A percentile compares a stretch with the other conserved stretches of the same genome.
phyloP scores from a whole-genome alignment of 305 asterid species.

The Plantago coronopus region DNA sequence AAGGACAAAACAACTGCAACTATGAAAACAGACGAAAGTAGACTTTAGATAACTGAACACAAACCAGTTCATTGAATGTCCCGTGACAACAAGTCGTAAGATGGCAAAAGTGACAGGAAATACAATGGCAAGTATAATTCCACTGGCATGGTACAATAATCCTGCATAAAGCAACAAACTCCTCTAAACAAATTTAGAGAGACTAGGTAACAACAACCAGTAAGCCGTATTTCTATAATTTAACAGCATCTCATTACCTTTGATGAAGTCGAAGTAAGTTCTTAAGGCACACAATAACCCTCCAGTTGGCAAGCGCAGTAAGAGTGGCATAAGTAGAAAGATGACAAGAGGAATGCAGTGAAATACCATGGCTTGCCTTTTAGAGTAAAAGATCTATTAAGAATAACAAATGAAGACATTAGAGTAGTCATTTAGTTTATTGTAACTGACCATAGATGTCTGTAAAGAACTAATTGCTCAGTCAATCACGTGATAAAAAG shows the following conservation, averaged over 20 bases:
- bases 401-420: slow-evolving; percentile 23
- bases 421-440: slow-evolving; percentile 15
- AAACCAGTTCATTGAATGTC: slow-evolving; percentile 91
- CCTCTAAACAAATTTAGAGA: slow-evolving; percentile 16
- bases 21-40: slow-evolving; percentile 10
- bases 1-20: slow-evolving; percentile 14
- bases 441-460: slow-evolving; percentile 11
- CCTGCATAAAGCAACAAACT: slow-evolving; percentile 51
- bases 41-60: slow-evolving; percentile 21
- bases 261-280: slow-evolving; percentile 59
- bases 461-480: slow-evolving; percentile 20
- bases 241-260: slow-evolving; percentile 52
- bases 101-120: slow-evolving; percentile 69
- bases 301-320: slow-evolving; percentile 53
- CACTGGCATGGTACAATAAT: slow-evolving; percentile 61
- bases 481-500: slow-evolving; percentile 21
- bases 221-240: slow-evolving; percentile 14
- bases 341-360: slow-evolving; percentile 77
- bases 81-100: slow-evolving; percentile 60
- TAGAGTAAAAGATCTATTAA: slow-evolving; percentile 70
- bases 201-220: slow-evolving; percentile 15
- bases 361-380: slow-evolving; percentile 60
- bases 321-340: slow-evolving; percentile 75
- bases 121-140: slow-evolving; percentile 62
- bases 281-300: slow-evolving; percentile 41